Base-by-base conservation (phyloP, 495 filamentous ascomycete genomes). In the Aspergillus leporis region DNA sequence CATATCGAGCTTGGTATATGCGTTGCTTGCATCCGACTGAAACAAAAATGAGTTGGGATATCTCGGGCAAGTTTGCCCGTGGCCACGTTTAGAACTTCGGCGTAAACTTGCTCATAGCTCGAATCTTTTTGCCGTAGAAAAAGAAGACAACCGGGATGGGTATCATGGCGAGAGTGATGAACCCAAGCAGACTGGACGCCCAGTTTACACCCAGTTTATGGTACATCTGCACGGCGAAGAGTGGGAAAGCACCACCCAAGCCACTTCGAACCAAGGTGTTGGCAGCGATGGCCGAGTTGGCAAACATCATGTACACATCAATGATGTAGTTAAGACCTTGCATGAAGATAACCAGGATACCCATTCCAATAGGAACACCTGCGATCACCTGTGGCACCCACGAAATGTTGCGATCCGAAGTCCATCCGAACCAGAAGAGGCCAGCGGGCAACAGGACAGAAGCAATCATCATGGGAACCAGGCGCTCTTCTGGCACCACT, bases 141-240 rank as follows among this genome's bases (percentile, higher is more conserved):
- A 78, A 91, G 69, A 93, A 92, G 30, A 89, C 62, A 51, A 88
- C 75, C 5, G 89, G 89, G 21, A 90, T 85, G 0, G 88, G 89
- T 12, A 90, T 77, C 73, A 92, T 79, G 7, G 82, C 76, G 23
- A 82, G 62, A 4, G 83, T 79, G 43, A 91, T 75, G 53, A 88
- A 89, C 0, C 81, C 89, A 25, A 90, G 75, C 46, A 90, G 72
- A 68, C 80, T 85, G 4, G 83, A 85, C 4, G 85, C 88, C 73
- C 87, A 89, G 5, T 72, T 73, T 7, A 89, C 83, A 1, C 86
- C 88, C 12, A 89, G 69, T 19, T 80, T 82, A 30, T 82, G 73
- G 48, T 84, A 89, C 78, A 90, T 77, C 52, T 83, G 82, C 18
- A 65, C 76, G 0, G 87, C 82, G 30, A 89, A 85, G 1, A 90